A percentile compares a stretch with the other conserved stretches of the same genome.
phyloP scores from a whole-genome alignment of 768 basidiomycete genomes.

The Leucosporidium yakuticum region DNA sequence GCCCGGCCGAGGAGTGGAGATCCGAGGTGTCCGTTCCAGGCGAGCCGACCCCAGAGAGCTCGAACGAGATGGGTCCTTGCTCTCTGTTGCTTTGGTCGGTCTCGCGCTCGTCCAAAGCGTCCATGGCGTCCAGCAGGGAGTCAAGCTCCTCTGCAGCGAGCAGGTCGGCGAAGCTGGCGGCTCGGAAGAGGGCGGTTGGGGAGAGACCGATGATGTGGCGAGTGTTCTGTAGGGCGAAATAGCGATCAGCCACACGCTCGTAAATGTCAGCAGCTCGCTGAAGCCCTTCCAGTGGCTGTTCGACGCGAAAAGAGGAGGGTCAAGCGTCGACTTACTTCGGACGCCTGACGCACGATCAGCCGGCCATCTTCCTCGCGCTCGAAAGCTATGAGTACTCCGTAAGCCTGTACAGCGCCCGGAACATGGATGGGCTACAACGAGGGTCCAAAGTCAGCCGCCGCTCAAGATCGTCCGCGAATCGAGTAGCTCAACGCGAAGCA shows the following conservation, averaged over 20 bases:
- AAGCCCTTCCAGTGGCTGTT: background rate
- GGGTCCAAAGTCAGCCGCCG: background rate
- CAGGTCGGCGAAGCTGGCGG: slow-evolving; percentile 66
- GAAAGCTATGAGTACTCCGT: slow-evolving; percentile 69
- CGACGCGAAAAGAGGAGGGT: background rate
- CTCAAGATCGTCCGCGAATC: no score
- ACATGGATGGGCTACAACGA: slow-evolving; percentile 64
- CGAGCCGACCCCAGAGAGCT: slow-evolving; percentile 63
- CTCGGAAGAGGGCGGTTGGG: slow-evolving; percentile 62
- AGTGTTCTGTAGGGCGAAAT: slow-evolving; percentile 53
- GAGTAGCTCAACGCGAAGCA: background rate
- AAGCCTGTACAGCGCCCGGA: slow-evolving; percentile 74
- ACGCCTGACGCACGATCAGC: slow-evolving; percentile 66
- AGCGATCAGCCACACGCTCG: background rate
- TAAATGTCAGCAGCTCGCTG: background rate
- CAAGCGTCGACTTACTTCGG: slow-evolving; percentile 53
- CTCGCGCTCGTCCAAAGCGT: slow-evolving; percentile 56
- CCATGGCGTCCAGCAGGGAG: slow-evolving; percentile 66
- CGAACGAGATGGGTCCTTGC: slow-evolving; percentile 58
- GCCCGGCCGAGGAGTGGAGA: slow-evolving; percentile 43
- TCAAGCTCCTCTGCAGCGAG: slow-evolving; percentile 62
- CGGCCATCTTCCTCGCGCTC: slow-evolving; percentile 57
- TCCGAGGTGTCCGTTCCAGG: slow-evolving; percentile 51
- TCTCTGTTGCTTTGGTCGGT: slow-evolving; percentile 41
- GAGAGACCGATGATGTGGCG: slow-evolving; percentile 68